Percentiles rank a stretch among this genome's conserved stretches.
These are phyloP conservation scores for Lasiodiplodia citricola DNA, from an alignment of 2,329 filamentous ascomycete genomes.

Conservation along the genomic window DNA sequence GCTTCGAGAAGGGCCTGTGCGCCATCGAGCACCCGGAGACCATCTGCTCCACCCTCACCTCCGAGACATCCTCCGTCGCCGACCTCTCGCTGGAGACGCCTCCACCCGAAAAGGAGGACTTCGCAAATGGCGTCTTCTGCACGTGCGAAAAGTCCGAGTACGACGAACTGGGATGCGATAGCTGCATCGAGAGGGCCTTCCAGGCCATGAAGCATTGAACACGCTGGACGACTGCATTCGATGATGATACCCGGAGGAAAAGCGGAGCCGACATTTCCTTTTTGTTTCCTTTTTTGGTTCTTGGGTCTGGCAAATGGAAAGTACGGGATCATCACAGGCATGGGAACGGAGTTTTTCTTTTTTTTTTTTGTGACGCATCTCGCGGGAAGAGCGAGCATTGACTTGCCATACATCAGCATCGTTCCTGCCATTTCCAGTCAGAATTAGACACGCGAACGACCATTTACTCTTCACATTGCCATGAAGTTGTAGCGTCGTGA, in stretches of 20 bases:
- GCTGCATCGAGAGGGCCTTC: constrained; percentile 21
- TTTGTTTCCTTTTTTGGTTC: background rate
- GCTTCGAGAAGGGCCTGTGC: constrained; percentile 22
- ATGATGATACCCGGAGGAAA: background rate
- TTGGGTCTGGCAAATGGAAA: background rate
- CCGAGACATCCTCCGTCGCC: constrained; percentile 14
- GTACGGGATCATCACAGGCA: background rate
- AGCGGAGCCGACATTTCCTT: background rate
- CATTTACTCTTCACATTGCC: background rate
- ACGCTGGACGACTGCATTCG: background rate
- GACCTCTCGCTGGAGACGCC: constrained; percentile 3
- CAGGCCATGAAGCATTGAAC: constrained; percentile 23
- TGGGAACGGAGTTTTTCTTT: background rate
- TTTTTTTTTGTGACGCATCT: background rate
- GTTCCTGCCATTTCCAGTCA: background rate
- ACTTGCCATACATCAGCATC: background rate
- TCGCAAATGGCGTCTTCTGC: constrained; percentile 26
- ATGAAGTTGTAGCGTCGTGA: background rate
- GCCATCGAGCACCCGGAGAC: constrained; percentile 23
- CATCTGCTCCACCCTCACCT: constrained; percentile 2
- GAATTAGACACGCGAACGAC: background rate
- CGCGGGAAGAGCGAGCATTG: background rate
- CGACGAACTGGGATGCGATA: constrained; percentile 25
- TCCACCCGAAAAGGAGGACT: background rate
- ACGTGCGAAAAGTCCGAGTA: constrained; percentile 25